These are phyloP conservation scores for Kluyveromyces dobzhanskii DNA, from an alignment of 805 yeast species.

Conservation along the genomic window DNA sequence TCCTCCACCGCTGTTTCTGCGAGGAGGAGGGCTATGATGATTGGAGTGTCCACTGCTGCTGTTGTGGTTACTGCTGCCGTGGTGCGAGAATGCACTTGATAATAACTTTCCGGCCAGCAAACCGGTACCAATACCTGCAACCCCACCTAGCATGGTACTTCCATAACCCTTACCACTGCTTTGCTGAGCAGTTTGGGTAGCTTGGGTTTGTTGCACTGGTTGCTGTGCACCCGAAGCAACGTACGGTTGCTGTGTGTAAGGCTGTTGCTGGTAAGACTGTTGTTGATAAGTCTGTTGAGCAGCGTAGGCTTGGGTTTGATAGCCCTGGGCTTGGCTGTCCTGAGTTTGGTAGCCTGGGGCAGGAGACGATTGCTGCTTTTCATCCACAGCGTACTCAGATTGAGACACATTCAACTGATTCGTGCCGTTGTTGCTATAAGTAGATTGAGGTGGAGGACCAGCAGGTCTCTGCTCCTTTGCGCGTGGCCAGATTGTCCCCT, in stretches of 20 bases:
- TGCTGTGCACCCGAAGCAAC: slow-evolving; percentile 11
- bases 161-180: slow-evolving; percentile 17
- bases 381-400: not conserved
- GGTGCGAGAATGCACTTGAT: slow-evolving; percentile 33
- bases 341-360: slow-evolving; percentile 14
- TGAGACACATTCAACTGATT: not conserved
- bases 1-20: slow-evolving; percentile 16
- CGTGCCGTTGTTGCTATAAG: slow-evolving; percentile 11
- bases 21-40: too few relatives aligned
- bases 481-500: slow-evolving; percentile 40
- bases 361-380: slow-evolving; percentile 5
- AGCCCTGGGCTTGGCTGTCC: slow-evolving; percentile 15
- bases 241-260: slow-evolving; percentile 5
- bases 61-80: slow-evolving; percentile 16
- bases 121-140: slow-evolving; percentile 51
- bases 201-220: slow-evolving; percentile 25
- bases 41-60: slow-evolving; percentile 23
- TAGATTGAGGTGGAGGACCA: slow-evolving; percentile 36
- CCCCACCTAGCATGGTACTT: slow-evolving; percentile 32
- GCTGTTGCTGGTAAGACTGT: not conserved
- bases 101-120: slow-evolving; percentile 52
- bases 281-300: slow-evolving; percentile 19
- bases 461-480: slow-evolving; percentile 11
- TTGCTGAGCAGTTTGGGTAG: too few relatives aligned
- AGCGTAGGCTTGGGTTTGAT: slow-evolving; percentile 9